Base-by-base conservation (phyloP, 2,329 filamentous ascomycete genomes). In the Metarhizium album region DNA sequence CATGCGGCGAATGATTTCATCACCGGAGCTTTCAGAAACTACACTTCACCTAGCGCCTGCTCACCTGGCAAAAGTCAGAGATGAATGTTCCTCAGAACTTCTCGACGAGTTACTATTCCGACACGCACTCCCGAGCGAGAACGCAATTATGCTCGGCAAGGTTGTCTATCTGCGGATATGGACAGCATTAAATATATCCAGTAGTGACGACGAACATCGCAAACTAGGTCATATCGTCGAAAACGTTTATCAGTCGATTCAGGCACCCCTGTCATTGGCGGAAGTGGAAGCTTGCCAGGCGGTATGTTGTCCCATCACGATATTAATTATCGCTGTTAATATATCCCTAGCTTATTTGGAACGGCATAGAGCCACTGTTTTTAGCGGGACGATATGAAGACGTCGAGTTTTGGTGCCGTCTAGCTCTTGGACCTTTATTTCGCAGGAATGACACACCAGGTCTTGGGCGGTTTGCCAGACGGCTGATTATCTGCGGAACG, bases 321-420 rank as follows among this genome's bases (percentile, higher is more conserved):
- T 3, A 24, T 20, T 4, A n/a, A 33, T 24, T 11, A 45, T 4
- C 9, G 37, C 18, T 6, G 37, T 55, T 60, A 29, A 60, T 60
- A 54, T 27, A 42, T 22, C 11, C 53, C n/a, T n/a, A 91, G 86
- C 65, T 95, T 3, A 68, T 95, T 3, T 96, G 90, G 89, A 93
- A 89, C 66, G 78, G 75, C 24, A 72, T 87, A n/a, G 85, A 90
- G 48, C 66, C 72, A 1, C 71, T 72, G 14, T 80, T 79, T 54
- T 67, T 67, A 1, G 72, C 77, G 31, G 70, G 74, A 2, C 67
- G 80, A 16, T 78, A 76, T 50, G 69, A 73, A 2, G 56, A 71
- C 14, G 78, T 84, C 1, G 77, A 84, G 54, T 67, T 71, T 47
- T 96, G 88, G 89, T 94, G 87, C 58, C 73, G 66, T 7, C 62